phyloP scores from a whole-genome alignment of 148 eudicot species.

The Silene latifolia region DNA sequence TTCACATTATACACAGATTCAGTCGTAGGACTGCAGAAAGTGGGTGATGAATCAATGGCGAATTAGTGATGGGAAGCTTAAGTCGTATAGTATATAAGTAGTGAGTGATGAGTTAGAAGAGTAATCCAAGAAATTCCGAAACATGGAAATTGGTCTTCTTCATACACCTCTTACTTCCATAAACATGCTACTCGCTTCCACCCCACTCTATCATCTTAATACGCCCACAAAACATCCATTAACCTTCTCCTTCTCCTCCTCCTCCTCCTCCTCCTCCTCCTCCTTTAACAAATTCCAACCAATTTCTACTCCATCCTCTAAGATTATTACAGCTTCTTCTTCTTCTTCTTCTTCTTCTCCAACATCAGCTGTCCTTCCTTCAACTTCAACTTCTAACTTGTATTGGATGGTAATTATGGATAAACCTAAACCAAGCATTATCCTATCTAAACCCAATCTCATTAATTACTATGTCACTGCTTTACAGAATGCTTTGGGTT shows the following conservation, averaged over 20 bases:
- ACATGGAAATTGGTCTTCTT: conserved; percentile 12
- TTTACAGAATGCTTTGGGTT: conserved; percentile 41
- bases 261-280: neutral
- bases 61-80: no score
- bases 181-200: neutral
- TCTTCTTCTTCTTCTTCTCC: neutral
- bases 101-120: no score
- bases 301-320: neutral
- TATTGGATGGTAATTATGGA: conserved; percentile 64
- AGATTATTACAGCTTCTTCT: neutral
- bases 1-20: no score
- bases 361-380: neutral
- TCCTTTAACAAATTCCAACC: neutral
- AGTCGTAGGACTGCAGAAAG: no score
- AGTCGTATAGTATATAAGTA: no score
- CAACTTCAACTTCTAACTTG: conserved; percentile 20
- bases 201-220: neutral
- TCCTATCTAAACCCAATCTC: conserved; percentile 36
- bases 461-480: conserved; percentile 57
- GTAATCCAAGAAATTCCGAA: neutral
- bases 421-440: conserved; percentile 36
- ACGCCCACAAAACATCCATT: neutral
- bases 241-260: neutral
- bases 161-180: conserved; percentile 11
- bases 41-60: no score